These are phyloP conservation scores for Gastrolobium villosum DNA, from an alignment of 306 rosid species.

Conservation along the genomic window DNA sequence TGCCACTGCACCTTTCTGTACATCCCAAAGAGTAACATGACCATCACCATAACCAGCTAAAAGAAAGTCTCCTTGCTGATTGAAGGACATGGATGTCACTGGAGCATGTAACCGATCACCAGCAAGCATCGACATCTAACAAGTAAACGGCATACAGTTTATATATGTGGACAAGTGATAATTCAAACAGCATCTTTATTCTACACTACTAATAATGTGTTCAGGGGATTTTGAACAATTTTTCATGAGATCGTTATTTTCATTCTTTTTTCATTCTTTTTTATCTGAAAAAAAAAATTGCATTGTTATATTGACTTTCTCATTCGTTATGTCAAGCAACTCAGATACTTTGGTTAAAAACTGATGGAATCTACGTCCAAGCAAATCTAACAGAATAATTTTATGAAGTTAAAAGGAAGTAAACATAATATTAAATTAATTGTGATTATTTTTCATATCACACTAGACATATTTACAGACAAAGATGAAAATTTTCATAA, in stretches of 20 bases:
- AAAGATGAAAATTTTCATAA: conserved; percentile 23
- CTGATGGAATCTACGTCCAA: conserved; percentile 27
- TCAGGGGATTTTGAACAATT: not conserved
- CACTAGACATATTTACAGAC: conserved; percentile 17
- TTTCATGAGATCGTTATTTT: conserved; percentile 7
- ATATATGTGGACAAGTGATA: conserved; percentile 5
- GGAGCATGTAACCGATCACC: conserved; percentile 82
- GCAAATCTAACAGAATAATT: conserved; percentile 32
- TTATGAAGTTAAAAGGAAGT: conserved; percentile 24
- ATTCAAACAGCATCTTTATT: conserved; percentile 36
- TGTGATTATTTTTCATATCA: conserved; percentile 5
- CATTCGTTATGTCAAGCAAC: conserved; percentile 43
- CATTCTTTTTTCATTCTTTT: conserved; percentile 1
- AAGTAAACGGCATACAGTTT: conserved; percentile 42
- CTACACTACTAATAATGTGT: not conserved
- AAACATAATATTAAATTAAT: conserved; percentile 32
- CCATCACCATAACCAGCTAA: conserved; percentile 96
- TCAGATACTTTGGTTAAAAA: conserved; percentile 20
- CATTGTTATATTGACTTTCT: conserved; percentile 35
- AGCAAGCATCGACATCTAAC: conserved; percentile 86
- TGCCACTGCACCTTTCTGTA: conserved; percentile 76
- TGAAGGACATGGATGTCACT: conserved; percentile 92
- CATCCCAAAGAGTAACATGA: conserved; percentile 91
- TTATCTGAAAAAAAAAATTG: conserved; percentile 12
- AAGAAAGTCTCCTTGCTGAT: conserved; percentile 95